Evolutionary conservation across 176 grass and related monocot species (phyloP), one percentile per base, ranked within the genome.

Genomic region (Elaeis guineensis): DNA sequence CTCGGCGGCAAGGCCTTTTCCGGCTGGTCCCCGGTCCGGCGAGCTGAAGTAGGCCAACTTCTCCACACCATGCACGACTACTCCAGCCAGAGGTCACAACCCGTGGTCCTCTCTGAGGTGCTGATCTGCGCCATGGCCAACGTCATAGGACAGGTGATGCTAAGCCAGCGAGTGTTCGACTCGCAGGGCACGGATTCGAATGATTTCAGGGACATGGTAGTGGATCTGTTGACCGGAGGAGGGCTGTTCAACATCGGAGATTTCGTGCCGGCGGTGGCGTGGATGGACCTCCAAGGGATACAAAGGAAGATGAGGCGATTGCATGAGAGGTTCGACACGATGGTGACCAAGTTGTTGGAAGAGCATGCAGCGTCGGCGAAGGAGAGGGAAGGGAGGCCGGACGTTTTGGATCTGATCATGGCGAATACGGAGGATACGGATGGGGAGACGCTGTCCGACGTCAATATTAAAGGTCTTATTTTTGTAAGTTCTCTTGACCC

Each of bases 281-380:
- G 78, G 78, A 75, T 81, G 78, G 78, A 75, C 68, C 65, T 81
- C 53, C 78, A 70, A 21, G 58, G 78, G 16, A 26, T 69, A 3
- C 55, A 70, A 57, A 51, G 55, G 64, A 55, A 51, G 29, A 26
- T 70, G 64, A 69, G 51, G 18, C 39, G 35, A 9, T 21, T 81
- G 17, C 50, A 53, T 7, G 26, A 2, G 2, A 55, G 70, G 29
- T 62, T 80, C 7, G 77, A 75, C 32, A 4, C 25, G 32, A 50
- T 81, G 64, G 53, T 35, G 3, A 69, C 48, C 21, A 54, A 17
- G 32, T 54, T 68, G 57, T 14, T 75, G 50, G 71, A 50, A 21
- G 64, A 69, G 49, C 78, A 81, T 17, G 64, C 69, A 29, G 62
- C 77, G 17, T 67, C 55, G 1, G 62, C 62, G 21, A 12, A n/a